phyloP scores from a whole-genome alignment of 495 filamentous ascomycete genomes.

The Aspergillus olivimuriae region DNA sequence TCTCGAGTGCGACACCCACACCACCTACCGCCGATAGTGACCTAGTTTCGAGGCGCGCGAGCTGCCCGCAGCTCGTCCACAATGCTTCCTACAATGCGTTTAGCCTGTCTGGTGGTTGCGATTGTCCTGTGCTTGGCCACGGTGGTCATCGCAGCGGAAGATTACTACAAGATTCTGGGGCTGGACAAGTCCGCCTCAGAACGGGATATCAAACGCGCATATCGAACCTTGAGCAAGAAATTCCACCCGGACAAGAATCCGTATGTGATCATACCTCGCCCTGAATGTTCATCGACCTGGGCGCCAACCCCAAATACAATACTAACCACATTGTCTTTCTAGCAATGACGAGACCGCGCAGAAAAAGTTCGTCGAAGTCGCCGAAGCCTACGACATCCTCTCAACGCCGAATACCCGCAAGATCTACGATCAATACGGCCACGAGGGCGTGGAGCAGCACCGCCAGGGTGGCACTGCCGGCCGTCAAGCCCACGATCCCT shows the following conservation, averaged over 20 bases:
- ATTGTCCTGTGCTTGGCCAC: slow-evolving; percentile 38
- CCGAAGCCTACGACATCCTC: slow-evolving; percentile 94
- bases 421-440: slow-evolving; percentile 94
- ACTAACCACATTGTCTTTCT: no score
- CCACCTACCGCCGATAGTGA: background rate
- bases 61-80: slow-evolving; percentile 1
- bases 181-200: slow-evolving; percentile 77
- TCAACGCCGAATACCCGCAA: slow-evolving; percentile 72
- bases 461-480: slow-evolving; percentile 60
- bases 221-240: slow-evolving; percentile 88
- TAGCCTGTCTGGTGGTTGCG: slow-evolving; percentile 13
- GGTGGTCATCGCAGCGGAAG: slow-evolving; percentile 58
- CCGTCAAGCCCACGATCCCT: slow-evolving; percentile 69
- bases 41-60: background rate
- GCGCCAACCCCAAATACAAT: slow-evolving; percentile 23
- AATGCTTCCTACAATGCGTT: slow-evolving; percentile 16
- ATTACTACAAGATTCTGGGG: slow-evolving; percentile 91
- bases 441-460: slow-evolving; percentile 83
- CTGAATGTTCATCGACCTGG: no score
- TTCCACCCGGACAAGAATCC: slow-evolving; percentile 99
- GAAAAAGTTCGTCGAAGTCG: slow-evolving; percentile 89
- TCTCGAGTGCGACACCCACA: no score
- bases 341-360: slow-evolving; percentile 72
- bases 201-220: slow-evolving; percentile 92
- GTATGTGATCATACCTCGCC: slow-evolving; percentile 44